These are phyloP conservation scores for Curvularia verruculosa DNA, from an alignment of 2,329 filamentous ascomycete genomes.

Conservation along the genomic window DNA sequence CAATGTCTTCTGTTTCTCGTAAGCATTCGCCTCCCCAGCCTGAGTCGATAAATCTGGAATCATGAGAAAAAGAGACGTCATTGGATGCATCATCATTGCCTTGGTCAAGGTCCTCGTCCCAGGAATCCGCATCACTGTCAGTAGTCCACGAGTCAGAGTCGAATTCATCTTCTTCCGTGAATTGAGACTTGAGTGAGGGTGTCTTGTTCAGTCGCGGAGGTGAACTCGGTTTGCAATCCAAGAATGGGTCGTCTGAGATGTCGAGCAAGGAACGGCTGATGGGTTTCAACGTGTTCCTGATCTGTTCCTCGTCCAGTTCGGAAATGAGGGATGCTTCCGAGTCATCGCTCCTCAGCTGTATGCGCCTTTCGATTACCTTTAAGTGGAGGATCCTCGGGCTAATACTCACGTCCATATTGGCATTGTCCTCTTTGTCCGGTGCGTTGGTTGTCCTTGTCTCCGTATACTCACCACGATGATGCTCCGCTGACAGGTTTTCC, in stretches of 20 bases:
- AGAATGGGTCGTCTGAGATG: constrained; percentile 22
- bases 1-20: constrained; percentile 95
- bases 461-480: constrained; percentile 61
- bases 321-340: constrained; percentile 42
- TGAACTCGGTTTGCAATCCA: constrained; percentile 4
- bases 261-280: constrained; percentile 48
- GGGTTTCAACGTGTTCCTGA: constrained; percentile 51
- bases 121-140: constrained; percentile 48
- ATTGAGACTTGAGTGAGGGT: constrained; percentile 8
- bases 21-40: constrained; percentile 83
- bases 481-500: constrained; percentile 47
- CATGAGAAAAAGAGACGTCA: constrained; percentile 62
- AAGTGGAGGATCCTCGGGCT: constrained; percentile 34
- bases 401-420: constrained; percentile 7
- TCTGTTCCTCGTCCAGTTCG: constrained; percentile 44
- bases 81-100: constrained; percentile 64
- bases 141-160: constrained; percentile 37
- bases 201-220: constrained; percentile 19
- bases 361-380: constrained; percentile 26
- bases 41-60: constrained; percentile 70
- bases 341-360: constrained; percentile 34
- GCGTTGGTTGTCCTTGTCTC: constrained; percentile 28
- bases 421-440: constrained; percentile 9
- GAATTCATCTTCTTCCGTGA: constrained; percentile 21
- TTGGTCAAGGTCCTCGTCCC: constrained; percentile 42